Evolutionary conservation across 768 basidiomycete genomes (phyloP).

Genomic region (Mycena capillaripes): DNA sequence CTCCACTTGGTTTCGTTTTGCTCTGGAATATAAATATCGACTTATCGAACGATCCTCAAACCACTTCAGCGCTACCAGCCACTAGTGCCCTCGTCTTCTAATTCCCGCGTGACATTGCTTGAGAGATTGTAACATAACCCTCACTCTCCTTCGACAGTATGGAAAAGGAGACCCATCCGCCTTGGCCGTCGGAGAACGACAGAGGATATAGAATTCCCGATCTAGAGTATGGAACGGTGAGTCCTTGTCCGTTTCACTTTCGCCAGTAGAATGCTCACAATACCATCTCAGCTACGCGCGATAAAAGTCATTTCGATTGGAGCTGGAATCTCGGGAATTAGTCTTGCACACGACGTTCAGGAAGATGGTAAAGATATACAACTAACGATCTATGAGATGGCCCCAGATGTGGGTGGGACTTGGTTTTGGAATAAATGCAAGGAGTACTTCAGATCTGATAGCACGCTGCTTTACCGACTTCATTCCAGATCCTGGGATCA

Average conservation of each 20-base stretch:
- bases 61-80: no score
- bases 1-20: no score
- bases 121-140: neutral
- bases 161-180: neutral
- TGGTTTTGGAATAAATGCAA: slow-evolving; percentile 56
- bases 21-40: no score
- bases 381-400: slow-evolving; percentile 63
- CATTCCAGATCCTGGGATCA: slow-evolving; percentile 48
- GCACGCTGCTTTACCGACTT: neutral
- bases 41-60: no score
- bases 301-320: slow-evolving; percentile 60
- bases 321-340: slow-evolving; percentile 61
- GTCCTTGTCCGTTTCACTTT: neutral
- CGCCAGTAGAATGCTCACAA: neutral
- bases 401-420: slow-evolving; percentile 60
- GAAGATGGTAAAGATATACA: slow-evolving; percentile 53
- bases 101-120: neutral
- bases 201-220: slow-evolving; percentile 40
- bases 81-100: neutral
- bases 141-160: neutral
- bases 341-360: slow-evolving; percentile 41
- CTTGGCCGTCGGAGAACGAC: slow-evolving; percentile 39
- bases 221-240: slow-evolving; percentile 36
- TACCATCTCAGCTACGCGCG: slow-evolving; percentile 43
- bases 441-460: neutral